Evolutionary conservation across 164 flowering plant genomes (phyloP), one percentile per base, ranked within the genome.

Genomic region (Magnolia sinica): DNA sequence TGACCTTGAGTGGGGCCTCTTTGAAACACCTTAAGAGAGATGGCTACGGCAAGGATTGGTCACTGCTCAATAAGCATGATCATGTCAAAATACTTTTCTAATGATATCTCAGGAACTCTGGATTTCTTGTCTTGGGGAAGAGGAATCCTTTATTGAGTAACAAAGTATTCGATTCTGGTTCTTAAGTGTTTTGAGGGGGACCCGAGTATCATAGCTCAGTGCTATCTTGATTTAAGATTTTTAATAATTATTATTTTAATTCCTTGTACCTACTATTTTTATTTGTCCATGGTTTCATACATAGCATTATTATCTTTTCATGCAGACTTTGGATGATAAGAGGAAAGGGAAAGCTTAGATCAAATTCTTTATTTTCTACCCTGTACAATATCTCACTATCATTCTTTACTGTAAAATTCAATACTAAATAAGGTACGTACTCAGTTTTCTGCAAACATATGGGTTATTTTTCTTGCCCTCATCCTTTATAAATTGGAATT

Each of bases 271-370:
- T 68, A 18, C 51, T 31, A 8, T 77, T 24, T 29, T 51, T 64
- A 45, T 29, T 50, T 50, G 50, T 3, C 51, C 8, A 74, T 75
- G 58, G 8, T 10, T 68, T 68, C 1, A 7, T 52, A 50, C 27
- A 13, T 16, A 61, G 50, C 9, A 50, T 8, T n/a, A 5, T 68
- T 61, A 19, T 75, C 71, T 66, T 68, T 74, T 72, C 64, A 67
- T 80, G 76, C 92, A 92, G 96, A 92, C 89, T 52, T 64, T 89
- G 78, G 92, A 90, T 81, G 96, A 90, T 68, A 90, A 83, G 83
- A 80, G 88, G 80, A 92, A 89, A 81, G 92, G 88, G 69, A 90
- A 86, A 85, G 84, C 84, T 19, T 88, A 80, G 78, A 19, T 6
- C 58, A 29, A 22, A 11, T 50, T 29, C 13, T 72, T 74, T 19